Conservation (phyloP, 2,329 filamentous ascomycete species). For the Diaporthe ampelina region DNA sequence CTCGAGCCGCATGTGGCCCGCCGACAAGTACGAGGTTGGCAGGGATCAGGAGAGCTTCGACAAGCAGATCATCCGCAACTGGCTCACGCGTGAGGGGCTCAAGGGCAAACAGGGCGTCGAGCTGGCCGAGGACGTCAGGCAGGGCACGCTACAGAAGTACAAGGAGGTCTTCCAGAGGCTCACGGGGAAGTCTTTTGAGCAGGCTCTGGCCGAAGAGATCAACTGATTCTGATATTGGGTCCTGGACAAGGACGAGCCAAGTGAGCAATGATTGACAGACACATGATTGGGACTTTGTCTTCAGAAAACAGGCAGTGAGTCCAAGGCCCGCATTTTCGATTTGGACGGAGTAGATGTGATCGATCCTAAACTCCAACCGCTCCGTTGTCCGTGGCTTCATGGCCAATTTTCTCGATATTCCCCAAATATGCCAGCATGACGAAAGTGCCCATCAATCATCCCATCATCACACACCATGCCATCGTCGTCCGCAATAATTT, state of each 20-base stretch:
- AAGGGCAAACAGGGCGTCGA: slow-evolving; percentile 81
- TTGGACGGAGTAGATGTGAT: slow-evolving; percentile 4
- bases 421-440: slow-evolving; percentile 1
- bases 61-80: slow-evolving; percentile 88
- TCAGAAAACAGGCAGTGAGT: not conserved
- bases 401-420: slow-evolving; percentile 6
- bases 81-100: slow-evolving; percentile 79
- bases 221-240: not conserved
- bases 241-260: not conserved
- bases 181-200: slow-evolving; percentile 67
- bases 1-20: slow-evolving; percentile 89
- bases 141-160: slow-evolving; percentile 80
- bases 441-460: not conserved
- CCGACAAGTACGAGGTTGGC: slow-evolving; percentile 79
- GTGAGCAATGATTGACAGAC: not conserved
- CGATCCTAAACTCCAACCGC: not conserved
- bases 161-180: slow-evolving; percentile 80
- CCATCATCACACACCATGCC: slow-evolving; percentile 16
- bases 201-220: slow-evolving; percentile 45
- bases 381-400: slow-evolving; percentile 11
- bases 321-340: not conserved
- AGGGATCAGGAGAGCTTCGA: slow-evolving; percentile 87
- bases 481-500: not conserved
- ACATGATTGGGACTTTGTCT: not conserved
- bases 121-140: slow-evolving; percentile 79